These are phyloP conservation scores for Mucor lusitanicus DNA, from an alignment of 371 early-diverging fungal species.

Conservation along the genomic window DNA sequence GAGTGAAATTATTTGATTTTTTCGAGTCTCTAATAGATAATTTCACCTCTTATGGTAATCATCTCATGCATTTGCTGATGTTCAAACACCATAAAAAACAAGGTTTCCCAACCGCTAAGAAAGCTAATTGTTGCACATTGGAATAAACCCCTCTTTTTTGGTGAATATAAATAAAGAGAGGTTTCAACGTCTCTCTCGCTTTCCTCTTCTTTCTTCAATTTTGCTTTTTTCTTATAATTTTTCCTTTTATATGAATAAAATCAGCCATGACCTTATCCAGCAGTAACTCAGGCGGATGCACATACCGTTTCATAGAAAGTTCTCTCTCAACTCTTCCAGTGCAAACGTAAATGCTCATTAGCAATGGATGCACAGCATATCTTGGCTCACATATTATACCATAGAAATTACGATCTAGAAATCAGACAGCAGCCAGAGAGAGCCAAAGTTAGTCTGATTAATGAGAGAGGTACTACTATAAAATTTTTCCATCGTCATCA, in stretches of 20 bases:
- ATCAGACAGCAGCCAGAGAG: slow-evolving; percentile 32
- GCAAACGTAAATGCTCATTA: slow-evolving; percentile 25
- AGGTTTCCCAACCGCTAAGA: neutral
- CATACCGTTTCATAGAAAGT: slow-evolving; percentile 48
- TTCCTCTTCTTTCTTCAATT: slow-evolving; percentile 6
- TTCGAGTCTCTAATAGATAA: slow-evolving; percentile 24
- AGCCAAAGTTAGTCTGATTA: slow-evolving; percentile 25
- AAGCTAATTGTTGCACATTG: neutral
- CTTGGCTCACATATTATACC: neutral
- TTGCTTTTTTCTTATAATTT: slow-evolving; percentile 12
- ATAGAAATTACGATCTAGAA: slow-evolving; percentile 13
- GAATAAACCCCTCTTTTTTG: slow-evolving; percentile 7
- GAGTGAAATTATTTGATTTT: slow-evolving; percentile 17
- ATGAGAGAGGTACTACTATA: slow-evolving; percentile 46
- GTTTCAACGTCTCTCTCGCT: neutral
- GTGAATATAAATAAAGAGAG: neutral
- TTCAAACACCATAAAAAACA: neutral
- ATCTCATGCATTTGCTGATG: slow-evolving; percentile 16
- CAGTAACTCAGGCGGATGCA: slow-evolving; percentile 27
- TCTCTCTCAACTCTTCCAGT: slow-evolving; percentile 34
- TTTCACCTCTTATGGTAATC: slow-evolving; percentile 26
- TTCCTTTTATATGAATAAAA: slow-evolving; percentile 2
- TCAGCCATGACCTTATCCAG: neutral
- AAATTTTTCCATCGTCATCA: neutral
- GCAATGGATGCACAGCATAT: neutral